Evolutionary conservation across 257 asterid genomes (phyloP), one percentile per base, ranked within the genome.

Genomic region (Solanum virginianum): DNA sequence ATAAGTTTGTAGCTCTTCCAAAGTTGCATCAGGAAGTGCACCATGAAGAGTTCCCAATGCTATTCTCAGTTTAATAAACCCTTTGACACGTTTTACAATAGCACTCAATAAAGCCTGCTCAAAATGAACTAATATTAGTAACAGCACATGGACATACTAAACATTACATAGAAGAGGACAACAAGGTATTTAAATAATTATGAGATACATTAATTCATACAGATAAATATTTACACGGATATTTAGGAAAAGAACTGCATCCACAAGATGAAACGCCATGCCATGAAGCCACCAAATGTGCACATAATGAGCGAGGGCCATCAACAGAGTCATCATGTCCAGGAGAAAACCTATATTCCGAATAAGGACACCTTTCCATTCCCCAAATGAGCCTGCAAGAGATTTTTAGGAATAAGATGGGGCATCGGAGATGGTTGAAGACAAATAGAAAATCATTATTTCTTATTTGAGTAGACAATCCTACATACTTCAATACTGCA

Each of bases 261-360:
- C 99, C 85, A 92, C 91, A 86, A 95, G 97, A 88, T 95, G 97
- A 91, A 95, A 93, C 56, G 98, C 95, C 98, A 94, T 94, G 90
- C 99, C 99, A 90, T 93, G 98, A 83, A 95, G 98, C 98, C 98
- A 95, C 99, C 99, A 95, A 82, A 95, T 95, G 89, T 92, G 95
- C 85, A 94, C 85, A 88, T 94, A 93, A 89, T 95, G 99, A 57
- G 94, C 97, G 68, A 95, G 90, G 75, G 99, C 98, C 97, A 94
- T 93, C 60, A 93, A 86, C 88, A 93, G 90, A 26, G 97, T 95
- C 99, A 95, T 94, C 93, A 93, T 89, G 91, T 95, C 98, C 80
- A 94, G 94, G 90, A 93, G 93, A 90, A 94, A 95, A 15, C 99
- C 98, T 87, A 94, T 86, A 85, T 95, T 93, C 83, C 98, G 92